Base-by-base conservation (phyloP, 306 rosid genomes). In the Echinosophora koreensis region DNA sequence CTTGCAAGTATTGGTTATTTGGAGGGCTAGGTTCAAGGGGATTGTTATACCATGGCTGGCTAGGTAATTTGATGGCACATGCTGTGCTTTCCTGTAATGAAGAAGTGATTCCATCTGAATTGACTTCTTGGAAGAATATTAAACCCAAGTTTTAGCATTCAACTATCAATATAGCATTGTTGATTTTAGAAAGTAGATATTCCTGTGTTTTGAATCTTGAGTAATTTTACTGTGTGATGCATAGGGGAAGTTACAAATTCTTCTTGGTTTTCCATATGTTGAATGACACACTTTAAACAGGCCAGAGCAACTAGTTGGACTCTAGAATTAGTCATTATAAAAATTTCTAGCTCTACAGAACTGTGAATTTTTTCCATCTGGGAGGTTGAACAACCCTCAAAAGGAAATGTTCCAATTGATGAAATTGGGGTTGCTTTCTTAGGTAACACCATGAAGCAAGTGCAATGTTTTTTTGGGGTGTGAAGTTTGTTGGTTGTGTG, bases 11-110 rank as follows among this genome's bases (percentile, higher is more conserved):
- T 78, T 94, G 97, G 98, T 70, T 95, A 71, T 90, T 95, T 76
- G 97, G 95, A 66, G 97, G 98, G 51, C 86, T 92, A 81, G 97
- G 98, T 79, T 89, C 97, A 50, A 89, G 97, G 83, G 97, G 97
- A 71, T 87, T 95, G 87, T 77, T 92, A 80, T 92, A 89, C 86
- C 98, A 95, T 73, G 93, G 88, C 50, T 95, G 97, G 97, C 86
- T 92, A 52, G 98, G 98, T 80, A 92, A 87, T 74, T 75, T 92
- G 89, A 70, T 75, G 77, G 92, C 97, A 14, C 87, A 74, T 41
- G 97, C 98, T 60, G 95, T 89, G 79, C 92, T 90, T 79, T 81
- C 86, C 13, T 74, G 88, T 77, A 80, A 87, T 60, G 97, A 92
- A 85, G 83, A 73, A 37, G 66, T 88, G 35, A 88, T 92, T 69